Base-by-base conservation (phyloP, 2,329 filamentous ascomycete genomes). In the Fusarium sp. region DNA sequence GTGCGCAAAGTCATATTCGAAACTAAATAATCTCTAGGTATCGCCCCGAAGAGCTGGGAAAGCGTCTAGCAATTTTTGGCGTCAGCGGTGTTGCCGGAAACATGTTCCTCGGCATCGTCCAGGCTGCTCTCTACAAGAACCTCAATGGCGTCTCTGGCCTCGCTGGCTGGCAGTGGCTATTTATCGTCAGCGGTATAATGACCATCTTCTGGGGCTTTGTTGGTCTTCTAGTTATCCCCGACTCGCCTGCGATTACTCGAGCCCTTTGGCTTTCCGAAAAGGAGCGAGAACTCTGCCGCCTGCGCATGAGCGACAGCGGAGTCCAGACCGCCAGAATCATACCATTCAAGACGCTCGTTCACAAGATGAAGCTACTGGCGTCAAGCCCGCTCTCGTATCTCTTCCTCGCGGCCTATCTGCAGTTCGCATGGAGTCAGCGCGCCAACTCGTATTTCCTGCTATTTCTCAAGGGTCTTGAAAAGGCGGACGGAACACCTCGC, bases 381-480 rank as follows among this genome's bases (percentile, higher is more conserved):
- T 11, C 26, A 3, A 73, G 65, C 5, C 71, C 71, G 0, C 40
- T 73, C 0, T 69, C 71, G 0, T 79, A 76, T 33, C 62, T 78
- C 1, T 80, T 78, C 51, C 68, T 78, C 2, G 74, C 75, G 2
- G 74, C 75, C 2, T 75, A 80, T 54, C 69, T 76, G 5, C 71
- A 74, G 13, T 75, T 79, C 22, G 67, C 78, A 0, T 76, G 80
- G 47, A 76, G 75, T 39, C 79, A 79, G 35, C 78, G 78, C 32
- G 74, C 75, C 19, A 77, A 79, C 53, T 58, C 76, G 2, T 82
- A 77, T 67, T 79, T 82, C 44, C 59, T 78, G 24, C 53, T 74
- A 2, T 77, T 74, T n/a, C 75, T 78, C 7, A 77, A 78, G 67
- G 77, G 41, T 63, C 81, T 57, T 1, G 57, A 57, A 15, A 56